These are phyloP conservation scores for Tagetes patula DNA, from an alignment of 129 eudicot species.

Conservation along the genomic window DNA sequence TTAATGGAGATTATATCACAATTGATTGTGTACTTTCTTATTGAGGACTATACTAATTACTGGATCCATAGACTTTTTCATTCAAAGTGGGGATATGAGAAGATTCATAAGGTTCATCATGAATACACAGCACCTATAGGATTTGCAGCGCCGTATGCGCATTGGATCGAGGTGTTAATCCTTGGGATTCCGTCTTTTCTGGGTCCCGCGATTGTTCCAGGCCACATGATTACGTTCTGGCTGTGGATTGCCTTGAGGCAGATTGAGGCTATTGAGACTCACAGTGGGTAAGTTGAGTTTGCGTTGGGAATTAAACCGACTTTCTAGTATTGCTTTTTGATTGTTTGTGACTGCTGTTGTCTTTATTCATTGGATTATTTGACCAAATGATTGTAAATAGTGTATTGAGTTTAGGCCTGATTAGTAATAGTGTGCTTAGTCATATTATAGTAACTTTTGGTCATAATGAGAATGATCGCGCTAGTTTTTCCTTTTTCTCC, in stretches of 20 bases:
- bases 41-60: slow-evolving; percentile 80
- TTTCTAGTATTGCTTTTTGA: slow-evolving; percentile 15
- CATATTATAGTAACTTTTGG: slow-evolving; percentile 19
- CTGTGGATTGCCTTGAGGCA: slow-evolving; percentile 83
- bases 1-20: slow-evolving; percentile 19
- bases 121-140: slow-evolving; percentile 85
- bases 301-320: slow-evolving; percentile 17
- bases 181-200: slow-evolving; percentile 82
- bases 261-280: slow-evolving; percentile 91
- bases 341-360: slow-evolving; percentile 14
- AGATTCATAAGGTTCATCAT: slow-evolving; percentile 81
- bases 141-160: slow-evolving; percentile 77
- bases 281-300: slow-evolving; percentile 69
- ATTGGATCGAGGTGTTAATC: slow-evolving; percentile 78
- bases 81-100: slow-evolving; percentile 77
- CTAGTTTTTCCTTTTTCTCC: slow-evolving; percentile 18
- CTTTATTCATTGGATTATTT: slow-evolving; percentile 12
- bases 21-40: slow-evolving; percentile 30
- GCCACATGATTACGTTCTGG: slow-evolving; percentile 84
- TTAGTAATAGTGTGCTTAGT: slow-evolving; percentile 16
- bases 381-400: slow-evolving; percentile 16
- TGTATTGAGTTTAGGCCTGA: slow-evolving; percentile 19
- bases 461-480: slow-evolving; percentile 10
- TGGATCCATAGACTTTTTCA: slow-evolving; percentile 83
- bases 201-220: slow-evolving; percentile 81